Evolutionary conservation across 257 asterid species (phyloP).

Genomic region (Solanum ossicruentum): DNA sequence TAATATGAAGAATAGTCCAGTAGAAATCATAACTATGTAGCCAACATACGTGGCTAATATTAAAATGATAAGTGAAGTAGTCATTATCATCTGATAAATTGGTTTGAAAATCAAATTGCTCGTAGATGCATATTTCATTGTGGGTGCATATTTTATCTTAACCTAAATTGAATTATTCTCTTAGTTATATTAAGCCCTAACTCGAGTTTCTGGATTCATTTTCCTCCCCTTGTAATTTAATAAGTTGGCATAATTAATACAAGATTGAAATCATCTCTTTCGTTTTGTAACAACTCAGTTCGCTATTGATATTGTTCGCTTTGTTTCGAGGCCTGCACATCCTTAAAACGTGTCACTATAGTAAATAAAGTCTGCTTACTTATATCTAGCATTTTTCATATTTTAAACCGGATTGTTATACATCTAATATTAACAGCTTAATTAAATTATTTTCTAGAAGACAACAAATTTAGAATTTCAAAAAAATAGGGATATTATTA

Average conservation of each 20-base stretch:
- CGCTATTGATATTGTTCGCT: too few species aligned
- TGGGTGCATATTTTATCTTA: background rate
- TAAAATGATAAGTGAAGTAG: background rate
- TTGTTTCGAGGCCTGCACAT: too few species aligned
- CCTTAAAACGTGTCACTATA: too few species aligned
- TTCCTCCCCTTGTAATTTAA: background rate
- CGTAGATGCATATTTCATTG: too few species aligned
- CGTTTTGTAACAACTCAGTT: too few species aligned
- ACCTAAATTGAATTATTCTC: background rate
- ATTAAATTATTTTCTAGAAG: background rate
- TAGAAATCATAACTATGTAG: background rate
- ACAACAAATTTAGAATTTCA: background rate
- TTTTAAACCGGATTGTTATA: too few species aligned
- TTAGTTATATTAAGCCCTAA: fast-evolving
- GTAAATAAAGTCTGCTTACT: too few species aligned
- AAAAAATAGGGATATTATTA: background rate
- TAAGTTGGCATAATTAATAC: background rate
- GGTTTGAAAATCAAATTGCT: background rate
- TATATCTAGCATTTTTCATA: too few species aligned
- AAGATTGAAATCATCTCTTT: background rate
- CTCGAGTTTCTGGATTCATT: background rate
- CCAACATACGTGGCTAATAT: background rate
- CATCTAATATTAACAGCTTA: background rate
- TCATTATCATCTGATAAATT: fast-evolving
- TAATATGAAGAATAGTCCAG: background rate